phyloP scores from a whole-genome alignment of 768 basidiomycete genomes.

The Agrocybe chaxingu region DNA sequence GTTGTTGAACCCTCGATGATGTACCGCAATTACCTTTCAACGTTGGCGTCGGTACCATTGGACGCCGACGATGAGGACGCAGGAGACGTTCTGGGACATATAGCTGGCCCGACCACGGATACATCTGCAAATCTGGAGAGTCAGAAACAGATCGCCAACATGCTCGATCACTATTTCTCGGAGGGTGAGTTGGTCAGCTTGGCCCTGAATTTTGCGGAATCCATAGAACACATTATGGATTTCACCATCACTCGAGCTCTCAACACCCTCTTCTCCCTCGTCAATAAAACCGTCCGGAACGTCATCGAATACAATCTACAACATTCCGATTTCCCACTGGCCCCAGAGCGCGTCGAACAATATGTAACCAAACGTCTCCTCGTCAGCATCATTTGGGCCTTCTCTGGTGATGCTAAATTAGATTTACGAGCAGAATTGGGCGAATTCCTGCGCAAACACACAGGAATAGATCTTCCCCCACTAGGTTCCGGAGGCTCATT shows the following conservation, averaged over 20 bases:
- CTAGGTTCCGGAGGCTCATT: constrained; percentile 75
- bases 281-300: constrained; percentile 95
- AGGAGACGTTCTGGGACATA: constrained; percentile 58
- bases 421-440: constrained; percentile 89
- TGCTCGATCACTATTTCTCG: constrained; percentile 81
- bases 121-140: constrained; percentile 64
- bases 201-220: constrained; percentile 75
- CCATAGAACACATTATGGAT: constrained; percentile 99
- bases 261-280: constrained; percentile 92
- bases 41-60: constrained; percentile 69
- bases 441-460: constrained; percentile 78
- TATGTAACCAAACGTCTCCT: constrained; percentile 89
- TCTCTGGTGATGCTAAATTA: constrained; percentile 93
- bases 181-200: constrained; percentile 78
- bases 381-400: constrained; percentile 95
- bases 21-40: constrained; percentile 82
- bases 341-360: constrained; percentile 80
- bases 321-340: constrained; percentile 91
- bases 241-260: constrained; percentile 90
- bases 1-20: constrained; percentile 91
- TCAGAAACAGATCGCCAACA: constrained; percentile 70
- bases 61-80: constrained; percentile 89
- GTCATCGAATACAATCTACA: constrained; percentile 93
- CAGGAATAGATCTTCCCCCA: constrained; percentile 86
- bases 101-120: constrained; percentile 48